phyloP scores from a whole-genome alignment of 1,139 yeast species.

The Zygoascus hellenicus region DNA sequence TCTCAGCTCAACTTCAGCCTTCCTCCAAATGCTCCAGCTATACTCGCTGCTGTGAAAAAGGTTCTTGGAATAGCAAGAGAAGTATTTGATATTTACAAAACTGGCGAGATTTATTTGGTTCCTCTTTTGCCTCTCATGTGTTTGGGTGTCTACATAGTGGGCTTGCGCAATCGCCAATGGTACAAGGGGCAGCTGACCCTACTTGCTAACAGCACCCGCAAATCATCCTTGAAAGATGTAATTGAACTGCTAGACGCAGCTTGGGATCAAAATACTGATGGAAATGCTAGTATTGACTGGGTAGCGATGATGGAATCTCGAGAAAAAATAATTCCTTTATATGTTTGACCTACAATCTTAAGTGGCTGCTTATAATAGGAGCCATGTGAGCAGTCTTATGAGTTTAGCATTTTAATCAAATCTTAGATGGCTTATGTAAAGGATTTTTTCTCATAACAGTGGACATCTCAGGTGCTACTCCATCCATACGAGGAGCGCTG shows the following conservation, averaged over 20 bases:
- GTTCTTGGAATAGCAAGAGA: neutral
- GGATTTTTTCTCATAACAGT: slow-evolving; percentile 8
- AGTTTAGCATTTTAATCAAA: too few species aligned
- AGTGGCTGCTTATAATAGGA: too few species aligned
- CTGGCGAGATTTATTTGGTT: neutral
- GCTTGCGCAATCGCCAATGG: slow-evolving; percentile 1
- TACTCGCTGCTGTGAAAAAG: neutral
- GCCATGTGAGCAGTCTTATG: too few species aligned
- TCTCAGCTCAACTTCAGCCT: neutral
- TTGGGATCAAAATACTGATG: neutral
- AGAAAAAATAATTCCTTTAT: neutral
- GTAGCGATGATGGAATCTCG: neutral
- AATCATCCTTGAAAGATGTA: neutral
- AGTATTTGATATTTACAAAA: neutral
- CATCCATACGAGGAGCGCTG: slow-evolving; percentile 11
- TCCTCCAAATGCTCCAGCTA: neutral
- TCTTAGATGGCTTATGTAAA: neutral
- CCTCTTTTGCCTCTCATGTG: neutral
- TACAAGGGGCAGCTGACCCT: neutral
- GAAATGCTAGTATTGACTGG: neutral
- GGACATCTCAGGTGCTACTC: slow-evolving; percentile 9
- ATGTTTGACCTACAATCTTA: neutral
- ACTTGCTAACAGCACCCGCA: neutral
- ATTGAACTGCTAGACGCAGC: neutral
- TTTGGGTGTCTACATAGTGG: neutral